Evolutionary conservation across 345 rosid species (phyloP).

Genomic region (Brassica incana): DNA sequence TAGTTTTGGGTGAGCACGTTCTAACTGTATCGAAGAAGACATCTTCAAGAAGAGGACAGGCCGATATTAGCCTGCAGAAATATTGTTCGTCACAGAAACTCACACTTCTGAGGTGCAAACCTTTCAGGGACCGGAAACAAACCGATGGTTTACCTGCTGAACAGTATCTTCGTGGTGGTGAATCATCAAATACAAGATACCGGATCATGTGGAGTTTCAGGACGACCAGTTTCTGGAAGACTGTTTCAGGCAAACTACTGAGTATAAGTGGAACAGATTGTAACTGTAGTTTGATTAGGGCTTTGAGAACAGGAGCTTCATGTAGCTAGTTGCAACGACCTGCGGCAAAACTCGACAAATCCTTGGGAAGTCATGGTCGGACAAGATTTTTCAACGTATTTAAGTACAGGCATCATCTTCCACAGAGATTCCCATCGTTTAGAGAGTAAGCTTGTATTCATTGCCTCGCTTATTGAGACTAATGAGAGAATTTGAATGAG

Average conservation of each 20-base stretch:
- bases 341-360: neutral
- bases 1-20: too few species aligned
- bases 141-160: neutral
- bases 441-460: neutral
- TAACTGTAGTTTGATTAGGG: neutral
- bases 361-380: neutral
- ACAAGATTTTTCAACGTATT: neutral
- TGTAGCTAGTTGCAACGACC: neutral
- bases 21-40: neutral
- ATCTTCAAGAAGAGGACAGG: neutral
- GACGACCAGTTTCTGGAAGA: neutral
- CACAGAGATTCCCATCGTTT: neutral
- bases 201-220: neutral
- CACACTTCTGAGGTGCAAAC: neutral
- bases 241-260: neutral
- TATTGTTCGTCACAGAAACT: neutral
- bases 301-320: neutral
- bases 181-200: neutral
- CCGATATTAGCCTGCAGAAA: neutral
- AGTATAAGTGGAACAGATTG: neutral
- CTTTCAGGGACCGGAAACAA: neutral
- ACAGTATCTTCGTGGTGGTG: neutral
- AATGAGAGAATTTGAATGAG: neutral
- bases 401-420: neutral
- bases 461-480: neutral